phyloP scores from a whole-genome alignment of 1,284 basidiomycete species.

The Moesziomyces parantarcticus region DNA sequence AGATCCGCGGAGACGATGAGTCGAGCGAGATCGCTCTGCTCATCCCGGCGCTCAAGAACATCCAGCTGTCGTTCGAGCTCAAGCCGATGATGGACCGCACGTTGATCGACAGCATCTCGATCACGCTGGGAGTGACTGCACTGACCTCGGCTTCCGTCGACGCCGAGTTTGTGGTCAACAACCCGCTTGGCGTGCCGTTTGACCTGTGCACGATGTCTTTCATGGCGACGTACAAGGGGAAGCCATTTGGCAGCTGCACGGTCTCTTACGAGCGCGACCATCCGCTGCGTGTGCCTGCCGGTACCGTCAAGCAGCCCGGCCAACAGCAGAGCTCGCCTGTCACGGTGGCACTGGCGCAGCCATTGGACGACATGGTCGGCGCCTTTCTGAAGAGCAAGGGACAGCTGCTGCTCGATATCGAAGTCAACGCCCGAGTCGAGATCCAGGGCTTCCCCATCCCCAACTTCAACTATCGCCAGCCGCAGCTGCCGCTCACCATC shows the following conservation, averaged over 20 bases:
- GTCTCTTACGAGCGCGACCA: conserved; percentile 20
- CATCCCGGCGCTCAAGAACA: conserved; percentile 39
- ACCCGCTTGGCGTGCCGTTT: conserved; percentile 55
- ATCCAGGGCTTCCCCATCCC: conserved; percentile 55
- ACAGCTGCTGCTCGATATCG: conserved; percentile 51
- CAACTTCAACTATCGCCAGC: conserved; percentile 51
- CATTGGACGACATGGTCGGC: conserved; percentile 50
- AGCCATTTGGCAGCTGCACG: conserved; percentile 53
- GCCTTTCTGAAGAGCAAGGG: conserved; percentile 57
- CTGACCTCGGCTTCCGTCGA: conserved; percentile 51
- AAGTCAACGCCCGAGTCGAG: conserved; percentile 48
- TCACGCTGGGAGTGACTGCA: conserved; percentile 53
- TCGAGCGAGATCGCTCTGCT: conserved; percentile 47
- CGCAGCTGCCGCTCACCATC: conserved; percentile 48
- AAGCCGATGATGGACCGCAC: conserved; percentile 54
- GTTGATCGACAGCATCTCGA: conserved; percentile 56
- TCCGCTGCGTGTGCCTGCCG: conserved; percentile 45
- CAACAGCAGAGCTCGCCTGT: conserved; percentile 39
- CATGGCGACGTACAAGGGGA: conserved; percentile 48
- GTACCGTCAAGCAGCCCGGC: conserved; percentile 30
- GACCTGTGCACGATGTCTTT: conserved; percentile 51
- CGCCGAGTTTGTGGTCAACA: conserved; percentile 54
- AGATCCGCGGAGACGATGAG: conserved; percentile 55
- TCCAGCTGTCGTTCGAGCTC: conserved; percentile 50
- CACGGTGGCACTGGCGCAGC: conserved; percentile 44